These are phyloP conservation scores for Leccinum rimulosum DNA, from an alignment of 768 basidiomycete genomes.

Conservation along the genomic window DNA sequence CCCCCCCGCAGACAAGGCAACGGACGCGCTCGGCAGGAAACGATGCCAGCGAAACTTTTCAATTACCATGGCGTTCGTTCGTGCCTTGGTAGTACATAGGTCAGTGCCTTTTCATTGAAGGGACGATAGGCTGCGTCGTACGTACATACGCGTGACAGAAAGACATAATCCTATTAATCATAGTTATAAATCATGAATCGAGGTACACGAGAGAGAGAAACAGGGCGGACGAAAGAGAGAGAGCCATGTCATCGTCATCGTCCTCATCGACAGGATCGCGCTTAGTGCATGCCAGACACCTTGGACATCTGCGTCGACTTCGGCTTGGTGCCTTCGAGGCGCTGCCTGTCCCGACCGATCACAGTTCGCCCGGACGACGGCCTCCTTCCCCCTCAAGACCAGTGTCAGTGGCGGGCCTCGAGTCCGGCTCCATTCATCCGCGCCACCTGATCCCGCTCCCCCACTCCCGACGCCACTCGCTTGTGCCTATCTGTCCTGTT, in stretches of 20 bases:
- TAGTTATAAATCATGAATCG: neutral
- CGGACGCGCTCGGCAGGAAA: neutral
- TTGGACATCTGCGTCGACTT: too few relatives aligned
- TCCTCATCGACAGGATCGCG: neutral
- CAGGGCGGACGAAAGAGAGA: neutral
- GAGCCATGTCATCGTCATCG: neutral
- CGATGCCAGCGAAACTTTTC: neutral
- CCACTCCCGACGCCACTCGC: neutral
- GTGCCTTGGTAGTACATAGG: neutral
- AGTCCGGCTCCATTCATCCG: neutral
- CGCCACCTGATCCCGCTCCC: neutral
- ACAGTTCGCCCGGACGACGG: neutral
- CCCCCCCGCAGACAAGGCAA: neutral
- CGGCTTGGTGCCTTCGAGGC: neutral
- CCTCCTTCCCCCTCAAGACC: neutral
- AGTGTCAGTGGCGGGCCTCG: neutral
- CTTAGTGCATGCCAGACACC: neutral
- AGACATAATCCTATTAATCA: neutral
- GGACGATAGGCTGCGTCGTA: neutral
- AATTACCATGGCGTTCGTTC: neutral
- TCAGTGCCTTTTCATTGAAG: neutral
- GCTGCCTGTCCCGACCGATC: neutral
- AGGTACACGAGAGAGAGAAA: neutral
- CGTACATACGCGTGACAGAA: neutral
- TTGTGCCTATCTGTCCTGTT: neutral